Evolutionary conservation across 179 eudicot species (phyloP).

Genomic region (Corrigiola litoralis): DNA sequence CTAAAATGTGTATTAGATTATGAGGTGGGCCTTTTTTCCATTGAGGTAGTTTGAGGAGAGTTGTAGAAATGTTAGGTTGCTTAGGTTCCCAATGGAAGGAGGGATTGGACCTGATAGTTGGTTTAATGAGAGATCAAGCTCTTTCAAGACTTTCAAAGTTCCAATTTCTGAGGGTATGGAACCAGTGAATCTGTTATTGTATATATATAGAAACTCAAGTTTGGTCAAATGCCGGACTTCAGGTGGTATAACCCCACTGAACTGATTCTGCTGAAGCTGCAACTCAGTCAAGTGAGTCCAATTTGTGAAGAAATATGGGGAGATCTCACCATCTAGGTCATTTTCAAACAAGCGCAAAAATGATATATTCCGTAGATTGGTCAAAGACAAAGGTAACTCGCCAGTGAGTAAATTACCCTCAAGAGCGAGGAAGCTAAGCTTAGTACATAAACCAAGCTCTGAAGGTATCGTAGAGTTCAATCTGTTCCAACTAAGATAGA

Average conservation of each 20-base stretch:
- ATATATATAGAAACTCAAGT: conserved; percentile 38
- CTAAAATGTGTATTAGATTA: too few species aligned
- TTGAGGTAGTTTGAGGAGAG: conserved; percentile 52
- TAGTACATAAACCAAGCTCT: conserved; percentile 55
- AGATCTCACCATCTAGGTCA: conserved; percentile 43
- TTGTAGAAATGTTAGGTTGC: conserved; percentile 30
- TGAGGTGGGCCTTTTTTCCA: too few species aligned
- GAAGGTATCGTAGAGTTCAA: conserved; percentile 56
- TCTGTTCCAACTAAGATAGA: conserved; percentile 35
- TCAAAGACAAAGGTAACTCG: conserved; percentile 39
- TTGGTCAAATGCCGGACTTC: conserved; percentile 39
- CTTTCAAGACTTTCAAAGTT: conserved; percentile 25
- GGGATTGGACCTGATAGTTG: conserved; percentile 57
- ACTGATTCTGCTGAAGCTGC: conserved; percentile 43
- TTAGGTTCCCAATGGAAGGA: conserved; percentile 44
- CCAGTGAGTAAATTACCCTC: conserved; percentile 46
- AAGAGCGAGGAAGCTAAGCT: conserved; percentile 45
- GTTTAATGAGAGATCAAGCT: conserved; percentile 42
- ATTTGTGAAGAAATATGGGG: conserved; percentile 36
- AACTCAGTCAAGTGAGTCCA: conserved; percentile 47
- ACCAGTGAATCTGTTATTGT: conserved; percentile 41
- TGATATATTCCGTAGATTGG: conserved; percentile 35
- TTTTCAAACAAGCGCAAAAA: conserved; percentile 40
- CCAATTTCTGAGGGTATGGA: conserved; percentile 53
- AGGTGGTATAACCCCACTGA: conserved; percentile 40